A percentile compares a stretch with the other conserved stretches of the same genome.
phyloP scores from a whole-genome alignment of 2,329 filamentous ascomycete genomes.

The Neodidymelliopsis sp. region DNA sequence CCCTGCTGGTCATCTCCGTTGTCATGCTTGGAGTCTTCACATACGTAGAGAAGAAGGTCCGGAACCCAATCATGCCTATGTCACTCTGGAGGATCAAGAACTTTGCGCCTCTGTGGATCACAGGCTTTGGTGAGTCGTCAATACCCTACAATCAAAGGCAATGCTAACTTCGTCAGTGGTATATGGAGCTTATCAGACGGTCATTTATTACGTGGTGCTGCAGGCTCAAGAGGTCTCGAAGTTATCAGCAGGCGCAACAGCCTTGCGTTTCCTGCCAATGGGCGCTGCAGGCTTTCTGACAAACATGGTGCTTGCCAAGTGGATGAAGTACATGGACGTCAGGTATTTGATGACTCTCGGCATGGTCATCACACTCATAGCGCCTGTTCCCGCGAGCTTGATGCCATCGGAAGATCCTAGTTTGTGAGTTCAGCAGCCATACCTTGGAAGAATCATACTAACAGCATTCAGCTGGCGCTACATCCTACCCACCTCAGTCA shows the following conservation, averaged over 20 bases:
- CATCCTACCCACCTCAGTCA: constrained; percentile 9
- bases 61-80: constrained; percentile 16
- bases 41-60: constrained; percentile 12
- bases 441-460: neutral
- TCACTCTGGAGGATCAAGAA: constrained; percentile 18
- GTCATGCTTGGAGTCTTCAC: constrained; percentile 15
- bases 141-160: neutral
- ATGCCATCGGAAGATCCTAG: constrained; percentile 8
- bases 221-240: constrained; percentile 13
- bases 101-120: constrained; percentile 11
- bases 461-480: constrained; percentile 3
- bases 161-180: constrained; percentile 1
- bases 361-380: constrained; percentile 5
- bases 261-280: constrained; percentile 12
- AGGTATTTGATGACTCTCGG: constrained; percentile 11
- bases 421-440: constrained; percentile 1
- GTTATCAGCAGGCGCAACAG: constrained; percentile 9
- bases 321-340: constrained; percentile 15
- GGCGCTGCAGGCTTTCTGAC: constrained; percentile 13
- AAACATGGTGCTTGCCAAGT: constrained; percentile 15
- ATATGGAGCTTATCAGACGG: constrained; percentile 11
- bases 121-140: constrained; percentile 1
- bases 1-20: constrained; percentile 2
- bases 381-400: constrained; percentile 8
- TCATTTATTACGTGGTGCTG: constrained; percentile 11